Evolutionary conservation across 768 basidiomycete species (phyloP).

Genomic region (Termitomyces sp.): DNA sequence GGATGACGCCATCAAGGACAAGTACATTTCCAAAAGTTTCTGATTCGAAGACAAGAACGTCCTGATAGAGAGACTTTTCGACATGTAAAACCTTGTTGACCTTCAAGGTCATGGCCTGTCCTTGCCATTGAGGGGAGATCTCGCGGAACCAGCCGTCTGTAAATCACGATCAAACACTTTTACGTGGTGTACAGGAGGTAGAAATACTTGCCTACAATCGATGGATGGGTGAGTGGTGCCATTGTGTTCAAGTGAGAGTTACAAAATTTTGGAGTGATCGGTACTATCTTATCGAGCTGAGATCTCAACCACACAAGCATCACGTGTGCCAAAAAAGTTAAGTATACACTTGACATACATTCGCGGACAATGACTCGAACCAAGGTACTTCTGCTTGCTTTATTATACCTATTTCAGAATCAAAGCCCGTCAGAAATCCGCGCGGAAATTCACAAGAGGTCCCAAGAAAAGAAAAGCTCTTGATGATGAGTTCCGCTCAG

Average conservation of each 20-base stretch:
- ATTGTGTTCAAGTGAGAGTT: constrained; percentile 21
- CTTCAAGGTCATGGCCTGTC: constrained; percentile 95
- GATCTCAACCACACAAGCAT: neutral
- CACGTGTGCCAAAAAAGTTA: neutral
- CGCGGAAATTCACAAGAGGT: neutral
- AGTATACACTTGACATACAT: neutral
- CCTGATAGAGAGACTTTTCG: constrained; percentile 92
- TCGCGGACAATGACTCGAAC: neutral
- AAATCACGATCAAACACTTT: neutral
- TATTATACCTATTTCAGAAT: neutral
- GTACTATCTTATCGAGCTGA: constrained; percentile 3
- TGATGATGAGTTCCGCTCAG: constrained; percentile 36
- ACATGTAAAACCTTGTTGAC: constrained; percentile 93
- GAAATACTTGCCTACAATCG: constrained; percentile 44
- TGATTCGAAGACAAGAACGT: constrained; percentile 95
- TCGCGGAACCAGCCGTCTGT: constrained; percentile 94
- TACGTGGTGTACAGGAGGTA: neutral
- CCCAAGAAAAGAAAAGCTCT: neutral
- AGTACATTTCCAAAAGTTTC: constrained; percentile 97
- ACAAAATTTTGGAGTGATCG: constrained; percentile 10
- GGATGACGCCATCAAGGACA: constrained; percentile 91
- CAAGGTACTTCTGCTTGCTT: neutral
- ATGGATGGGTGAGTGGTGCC: constrained; percentile 52
- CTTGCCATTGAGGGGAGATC: constrained; percentile 93
- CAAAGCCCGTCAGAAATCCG: constrained; percentile 1